Conservation (phyloP, 2,329 filamentous ascomycete genomes). For the Beauveria scarabaeidicola region DNA sequence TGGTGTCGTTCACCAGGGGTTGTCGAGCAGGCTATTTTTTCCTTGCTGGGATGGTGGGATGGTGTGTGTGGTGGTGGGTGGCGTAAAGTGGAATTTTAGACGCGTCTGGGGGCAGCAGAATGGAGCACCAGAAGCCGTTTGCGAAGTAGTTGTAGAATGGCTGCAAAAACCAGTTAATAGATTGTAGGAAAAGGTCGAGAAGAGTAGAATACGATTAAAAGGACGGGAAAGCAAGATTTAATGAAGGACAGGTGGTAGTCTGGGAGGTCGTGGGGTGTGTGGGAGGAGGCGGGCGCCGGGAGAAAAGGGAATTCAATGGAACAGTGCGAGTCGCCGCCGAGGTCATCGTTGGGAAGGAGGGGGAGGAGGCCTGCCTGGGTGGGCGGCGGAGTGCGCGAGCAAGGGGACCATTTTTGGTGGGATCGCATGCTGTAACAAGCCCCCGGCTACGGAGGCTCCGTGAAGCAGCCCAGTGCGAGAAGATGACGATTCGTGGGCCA, state of each 20-base stretch:
- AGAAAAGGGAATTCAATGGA: slow-evolving; percentile 7
- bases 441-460: neutral
- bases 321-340: slow-evolving; percentile 11
- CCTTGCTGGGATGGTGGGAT: neutral
- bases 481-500: neutral
- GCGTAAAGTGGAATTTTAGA: slow-evolving; percentile 9
- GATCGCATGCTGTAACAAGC: neutral
- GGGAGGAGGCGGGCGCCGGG: slow-evolving; percentile 1
- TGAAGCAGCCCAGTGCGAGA: neutral
- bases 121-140: neutral
- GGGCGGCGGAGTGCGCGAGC: slow-evolving; percentile 1
- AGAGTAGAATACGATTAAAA: neutral
- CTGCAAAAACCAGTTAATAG: neutral
- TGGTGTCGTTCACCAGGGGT: neutral
- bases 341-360: neutral
- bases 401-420: neutral
- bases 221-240: neutral
- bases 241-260: neutral
- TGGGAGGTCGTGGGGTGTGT: neutral
- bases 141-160: neutral
- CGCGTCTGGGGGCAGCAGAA: neutral
- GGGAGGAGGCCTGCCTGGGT: neutral
- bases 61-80: slow-evolving; percentile 6
- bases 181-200: neutral
- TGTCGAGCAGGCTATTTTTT: slow-evolving; percentile 1